Conservation (phyloP, 2,329 filamentous ascomycete genomes). For the Fusarium dlaminii region DNA sequence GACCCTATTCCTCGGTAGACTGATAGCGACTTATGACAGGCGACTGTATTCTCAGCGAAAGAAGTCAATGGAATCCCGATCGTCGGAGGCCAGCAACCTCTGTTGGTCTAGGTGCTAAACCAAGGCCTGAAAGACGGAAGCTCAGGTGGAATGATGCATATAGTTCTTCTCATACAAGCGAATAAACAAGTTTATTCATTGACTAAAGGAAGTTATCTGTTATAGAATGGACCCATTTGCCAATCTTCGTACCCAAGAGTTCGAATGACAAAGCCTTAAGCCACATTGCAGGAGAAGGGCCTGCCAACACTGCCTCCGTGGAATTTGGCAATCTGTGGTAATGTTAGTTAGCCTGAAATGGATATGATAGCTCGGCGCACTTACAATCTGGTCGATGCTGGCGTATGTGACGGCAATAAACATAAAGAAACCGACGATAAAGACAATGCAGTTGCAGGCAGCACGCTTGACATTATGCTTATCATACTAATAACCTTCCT, state of each 20-base stretch:
- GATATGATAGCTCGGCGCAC: neutral
- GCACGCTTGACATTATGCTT: slow-evolving; percentile 40
- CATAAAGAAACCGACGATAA: slow-evolving; percentile 44
- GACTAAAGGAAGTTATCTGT: neutral
- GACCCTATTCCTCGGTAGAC: rapidly evolving
- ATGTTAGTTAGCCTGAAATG: neutral
- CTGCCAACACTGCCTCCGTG: slow-evolving; percentile 33
- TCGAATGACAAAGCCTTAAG: neutral
- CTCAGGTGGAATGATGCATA: too few species aligned
- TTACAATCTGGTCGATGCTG: slow-evolving; percentile 44
- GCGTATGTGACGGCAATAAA: slow-evolving; percentile 46
- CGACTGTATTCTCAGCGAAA: rapidly evolving
- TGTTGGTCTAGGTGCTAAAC: neutral
- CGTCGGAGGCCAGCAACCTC: neutral
- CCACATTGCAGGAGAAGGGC: slow-evolving; percentile 37
- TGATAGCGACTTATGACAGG: rapidly evolving
- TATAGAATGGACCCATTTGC: neutral
- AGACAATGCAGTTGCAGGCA: slow-evolving; percentile 36
- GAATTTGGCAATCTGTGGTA: slow-evolving; percentile 32
- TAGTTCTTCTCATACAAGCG: neutral
- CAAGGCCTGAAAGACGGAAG: neutral
- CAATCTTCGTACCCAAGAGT: rapidly evolving
- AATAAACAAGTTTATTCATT: neutral
- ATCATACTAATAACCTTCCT: slow-evolving; percentile 41
- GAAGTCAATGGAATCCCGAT: too few species aligned